Percentiles rank a stretch among this genome's conserved stretches.
Conservation (phyloP, 192 early-diverging fungal genomes). For the Rhizophagus clarus region DNA sequence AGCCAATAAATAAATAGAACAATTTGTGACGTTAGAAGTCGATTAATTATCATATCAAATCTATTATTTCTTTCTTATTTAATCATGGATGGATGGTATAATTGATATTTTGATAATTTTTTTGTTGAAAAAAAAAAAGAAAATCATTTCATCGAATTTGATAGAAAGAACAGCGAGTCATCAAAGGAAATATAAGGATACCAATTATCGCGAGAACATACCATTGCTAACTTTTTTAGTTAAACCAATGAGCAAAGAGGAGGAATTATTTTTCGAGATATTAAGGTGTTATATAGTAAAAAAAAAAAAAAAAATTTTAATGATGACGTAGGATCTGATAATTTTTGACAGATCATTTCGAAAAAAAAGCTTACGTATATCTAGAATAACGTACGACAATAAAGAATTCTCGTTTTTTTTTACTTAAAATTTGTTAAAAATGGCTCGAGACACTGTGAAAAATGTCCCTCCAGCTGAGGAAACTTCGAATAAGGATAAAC, state of each 20-base stretch:
- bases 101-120: background rate
- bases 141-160: background rate
- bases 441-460: conserved; percentile 18
- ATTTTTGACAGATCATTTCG: background rate
- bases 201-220: background rate
- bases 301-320: too few species aligned
- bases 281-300: background rate
- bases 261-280: conserved; percentile 13
- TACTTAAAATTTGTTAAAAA: background rate
- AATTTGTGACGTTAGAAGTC: too few species aligned
- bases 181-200: background rate
- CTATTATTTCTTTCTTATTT: background rate
- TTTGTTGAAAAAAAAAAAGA: background rate
- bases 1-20: too few species aligned
- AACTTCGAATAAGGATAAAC: conserved; percentile 9
- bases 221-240: conserved; percentile 8
- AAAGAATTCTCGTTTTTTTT: background rate
- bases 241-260: conserved; percentile 3
- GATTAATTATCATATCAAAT: too few species aligned
- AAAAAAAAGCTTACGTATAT: background rate
- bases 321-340: background rate
- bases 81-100: background rate
- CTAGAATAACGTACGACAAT: background rate
- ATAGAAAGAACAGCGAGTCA: background rate
- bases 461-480: conserved; percentile 15